phyloP scores from a whole-genome alignment of 2,329 filamentous ascomycete species.

The Penicillium sumatraense region DNA sequence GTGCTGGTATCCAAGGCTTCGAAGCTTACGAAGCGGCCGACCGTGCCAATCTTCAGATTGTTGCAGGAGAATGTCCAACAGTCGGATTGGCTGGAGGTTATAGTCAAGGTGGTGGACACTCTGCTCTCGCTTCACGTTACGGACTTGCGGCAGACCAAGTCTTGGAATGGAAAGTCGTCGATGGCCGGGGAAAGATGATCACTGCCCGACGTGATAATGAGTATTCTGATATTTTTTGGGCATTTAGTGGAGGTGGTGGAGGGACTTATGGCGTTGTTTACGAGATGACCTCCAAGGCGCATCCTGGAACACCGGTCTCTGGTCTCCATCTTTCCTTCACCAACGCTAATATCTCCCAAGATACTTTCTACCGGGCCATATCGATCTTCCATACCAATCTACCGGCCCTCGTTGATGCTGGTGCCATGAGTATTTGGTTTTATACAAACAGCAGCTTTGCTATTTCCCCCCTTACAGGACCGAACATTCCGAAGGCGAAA shows the following conservation, averaged over 20 bases:
- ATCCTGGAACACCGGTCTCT: conserved; percentile 50
- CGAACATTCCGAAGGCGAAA: conserved; percentile 50
- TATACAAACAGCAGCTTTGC: conserved; percentile 57
- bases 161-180: conserved; percentile 62
- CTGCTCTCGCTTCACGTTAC: conserved; percentile 56
- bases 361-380: conserved; percentile 57
- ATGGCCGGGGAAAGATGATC: conserved; percentile 36
- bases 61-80: conserved; percentile 60
- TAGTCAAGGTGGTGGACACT: conserved; percentile 65
- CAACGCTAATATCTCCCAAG: conserved; percentile 37
- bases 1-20: conserved; percentile 57
- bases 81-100: conserved; percentile 66
- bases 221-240: conserved; percentile 27
- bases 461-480: conserved; percentile 54
- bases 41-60: conserved; percentile 52
- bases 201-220: conserved; percentile 21
- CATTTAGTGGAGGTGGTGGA: conserved; percentile 36
- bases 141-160: conserved; percentile 66
- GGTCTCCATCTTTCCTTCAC: conserved; percentile 53
- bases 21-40: conserved; percentile 55
- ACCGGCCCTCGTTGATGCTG: conserved; percentile 56
- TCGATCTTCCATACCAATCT: conserved; percentile 53
- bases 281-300: conserved; percentile 59
- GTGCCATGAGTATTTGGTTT: conserved; percentile 56
- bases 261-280: conserved; percentile 64